Conservation (phyloP, 768 basidiomycete species). For the Gloeopeniophorella convolvens region DNA sequence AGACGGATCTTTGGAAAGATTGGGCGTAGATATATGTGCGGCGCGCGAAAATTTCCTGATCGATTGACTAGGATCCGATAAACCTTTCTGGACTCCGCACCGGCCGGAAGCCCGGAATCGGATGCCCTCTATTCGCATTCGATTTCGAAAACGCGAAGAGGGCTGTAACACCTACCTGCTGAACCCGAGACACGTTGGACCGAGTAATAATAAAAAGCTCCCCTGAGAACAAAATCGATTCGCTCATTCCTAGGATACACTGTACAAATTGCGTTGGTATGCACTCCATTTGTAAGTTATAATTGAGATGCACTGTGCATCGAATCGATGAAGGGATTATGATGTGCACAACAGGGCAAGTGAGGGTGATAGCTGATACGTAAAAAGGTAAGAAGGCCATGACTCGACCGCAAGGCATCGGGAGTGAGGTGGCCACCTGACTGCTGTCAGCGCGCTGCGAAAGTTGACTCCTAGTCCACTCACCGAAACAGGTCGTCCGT, state of each 20-base stretch:
- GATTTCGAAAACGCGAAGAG: neutral
- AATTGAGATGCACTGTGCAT: slow-evolving; percentile 1
- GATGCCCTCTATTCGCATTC: too few species aligned
- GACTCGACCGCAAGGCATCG: slow-evolving; percentile 7
- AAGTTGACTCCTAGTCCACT: too few species aligned
- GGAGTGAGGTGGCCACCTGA: neutral
- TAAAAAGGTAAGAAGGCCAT: neutral
- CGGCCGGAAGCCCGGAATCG: slow-evolving; percentile 11
- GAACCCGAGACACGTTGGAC: too few species aligned
- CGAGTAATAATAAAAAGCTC: too few species aligned
- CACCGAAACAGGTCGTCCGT: too few species aligned
- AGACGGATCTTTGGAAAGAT: slow-evolving; percentile 25
- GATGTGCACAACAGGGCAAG: slow-evolving; percentile 8
- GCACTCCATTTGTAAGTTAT: slow-evolving; percentile 2
- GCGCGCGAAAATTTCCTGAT: slow-evolving; percentile 24
- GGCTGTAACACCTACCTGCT: too few species aligned
- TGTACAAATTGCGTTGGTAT: slow-evolving; percentile 4
- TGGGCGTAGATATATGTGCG: slow-evolving; percentile 28
- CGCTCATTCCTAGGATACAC: slow-evolving; percentile 1
- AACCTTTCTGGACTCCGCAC: slow-evolving; percentile 12
- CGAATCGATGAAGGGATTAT: neutral
- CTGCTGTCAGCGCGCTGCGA: slow-evolving; percentile 1
- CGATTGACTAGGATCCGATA: slow-evolving; percentile 21
- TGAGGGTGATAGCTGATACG: slow-evolving; percentile 9
- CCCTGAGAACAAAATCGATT: too few species aligned